Conservation (phyloP, 805 yeast species). For the Candida broadrunensis region DNA sequence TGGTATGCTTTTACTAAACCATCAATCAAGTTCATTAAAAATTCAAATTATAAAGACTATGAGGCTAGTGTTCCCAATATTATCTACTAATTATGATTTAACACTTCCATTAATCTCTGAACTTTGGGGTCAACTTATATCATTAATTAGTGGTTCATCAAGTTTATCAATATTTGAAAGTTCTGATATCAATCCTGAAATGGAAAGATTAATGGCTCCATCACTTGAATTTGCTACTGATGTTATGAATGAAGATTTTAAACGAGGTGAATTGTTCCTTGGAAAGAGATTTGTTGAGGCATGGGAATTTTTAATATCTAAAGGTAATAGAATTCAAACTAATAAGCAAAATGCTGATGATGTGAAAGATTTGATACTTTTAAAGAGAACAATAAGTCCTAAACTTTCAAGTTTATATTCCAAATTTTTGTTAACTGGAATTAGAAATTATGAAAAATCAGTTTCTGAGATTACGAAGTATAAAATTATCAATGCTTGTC, state of each 20-base stretch:
- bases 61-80: conserved; percentile 25
- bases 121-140: conserved; percentile 30
- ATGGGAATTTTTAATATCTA: conserved; percentile 27
- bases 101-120: conserved; percentile 30
- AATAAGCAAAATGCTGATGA: background rate
- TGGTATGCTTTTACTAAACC: conserved; percentile 68
- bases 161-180: conserved; percentile 7
- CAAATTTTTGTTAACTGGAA: conserved; percentile 30
- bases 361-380: background rate
- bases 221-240: conserved; percentile 25
- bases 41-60: conserved; percentile 53
- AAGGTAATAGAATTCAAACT: background rate
- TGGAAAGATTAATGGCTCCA: conserved; percentile 19
- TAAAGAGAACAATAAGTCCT: conserved; percentile 16
- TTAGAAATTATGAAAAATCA: conserved; percentile 36
- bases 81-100: conserved; percentile 27
- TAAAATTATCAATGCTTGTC: conserved; percentile 32
- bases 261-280: conserved; percentile 46
- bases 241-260: conserved; percentile 26
- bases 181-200: conserved; percentile 6
- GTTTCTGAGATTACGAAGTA: conserved; percentile 38
- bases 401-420: conserved; percentile 20
- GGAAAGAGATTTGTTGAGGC: conserved; percentile 45
- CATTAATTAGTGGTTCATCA: conserved; percentile 8
- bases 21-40: conserved; percentile 56